Base-by-base conservation (phyloP, 2,329 filamentous ascomycete species). In the Aspergillus sp. region DNA sequence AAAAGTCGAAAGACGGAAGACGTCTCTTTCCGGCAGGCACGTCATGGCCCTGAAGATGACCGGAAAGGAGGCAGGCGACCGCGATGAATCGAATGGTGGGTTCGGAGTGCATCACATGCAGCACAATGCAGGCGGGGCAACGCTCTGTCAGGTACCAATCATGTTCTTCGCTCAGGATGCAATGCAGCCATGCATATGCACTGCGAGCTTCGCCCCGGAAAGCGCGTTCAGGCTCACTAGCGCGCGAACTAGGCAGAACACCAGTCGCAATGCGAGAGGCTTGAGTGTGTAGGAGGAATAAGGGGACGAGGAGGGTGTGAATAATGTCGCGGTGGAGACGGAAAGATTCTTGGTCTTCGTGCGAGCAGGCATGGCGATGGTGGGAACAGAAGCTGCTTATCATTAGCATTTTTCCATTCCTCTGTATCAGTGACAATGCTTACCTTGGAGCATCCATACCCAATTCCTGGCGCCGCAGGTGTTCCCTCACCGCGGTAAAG, bases 151-250 rank as follows among this genome's bases (percentile, higher is more conserved):
- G 66, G 56, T 77, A 80, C 78, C 78, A 82, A 52, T 81, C 75
- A 50, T 76, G 73, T 53, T 79, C 78, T 45, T 80, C 78, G 9
- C 67, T 69, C 19, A 82, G 61, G 49, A 82, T 80, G 62, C 77
- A 81, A 52, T 81, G 76, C 32, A 83, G 68, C 73, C 78, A 82
- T 45, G 80, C 66, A 57, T 79, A 82, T 1, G 79, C 78, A 50
- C 74, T 74, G 41, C 79, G 74, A 3, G 78, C 78, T 45, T 78
- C 74, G 4, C 77, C 76, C 1, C 73, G 70, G 60, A 80, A 82
- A 2, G 78, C 79, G 38, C 78, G 71, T 57, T 82, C 79, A 4
- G 78, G 71, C 48, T 82, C 79, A 47, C 75, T 70, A 13, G 70
- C 68, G 49, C 72, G 72, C 37, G 64, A 63, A 25, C 69, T 73